phyloP scores from a whole-genome alignment of 2,329 filamentous ascomycete genomes.

The Leptosphaerulina australis region DNA sequence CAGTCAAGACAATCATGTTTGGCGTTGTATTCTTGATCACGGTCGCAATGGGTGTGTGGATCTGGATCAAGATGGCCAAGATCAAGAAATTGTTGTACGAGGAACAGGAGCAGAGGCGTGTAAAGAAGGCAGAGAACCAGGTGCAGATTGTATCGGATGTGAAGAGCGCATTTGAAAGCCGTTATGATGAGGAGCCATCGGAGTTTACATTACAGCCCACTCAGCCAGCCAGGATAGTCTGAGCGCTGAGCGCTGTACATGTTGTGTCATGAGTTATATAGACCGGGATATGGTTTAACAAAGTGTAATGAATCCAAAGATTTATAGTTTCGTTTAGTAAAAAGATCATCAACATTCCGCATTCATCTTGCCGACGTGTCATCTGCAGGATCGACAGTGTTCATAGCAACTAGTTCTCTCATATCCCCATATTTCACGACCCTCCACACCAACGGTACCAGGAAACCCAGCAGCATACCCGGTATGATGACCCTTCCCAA shows the following conservation, averaged over 20 bases:
- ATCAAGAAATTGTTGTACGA: conserved; percentile 42
- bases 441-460: not conserved
- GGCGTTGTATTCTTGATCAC: conserved; percentile 39
- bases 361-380: conserved; percentile 1
- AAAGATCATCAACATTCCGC: conserved; percentile 1
- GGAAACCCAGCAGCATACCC: not conserved
- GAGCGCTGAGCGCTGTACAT: conserved; percentile 9
- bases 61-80: conserved; percentile 43
- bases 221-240: conserved; percentile 31
- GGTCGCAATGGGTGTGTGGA: conserved; percentile 39
- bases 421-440: not conserved
- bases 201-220: conserved; percentile 28
- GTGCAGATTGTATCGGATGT: conserved; percentile 22
- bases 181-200: conserved; percentile 27
- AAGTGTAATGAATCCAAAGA: conserved; percentile 9
- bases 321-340: not conserved
- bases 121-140: conserved; percentile 24
- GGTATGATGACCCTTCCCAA: conserved; percentile 1
- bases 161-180: conserved; percentile 27
- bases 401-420: not conserved
- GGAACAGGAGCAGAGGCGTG: conserved; percentile 38
- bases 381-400: conserved; percentile 7
- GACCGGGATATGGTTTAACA: not conserved
- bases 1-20: conserved; percentile 41
- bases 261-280: not conserved